Evolutionary conservation across 805 yeast species (phyloP).

Genomic region (Wickerhamomyces hampshirensis): DNA sequence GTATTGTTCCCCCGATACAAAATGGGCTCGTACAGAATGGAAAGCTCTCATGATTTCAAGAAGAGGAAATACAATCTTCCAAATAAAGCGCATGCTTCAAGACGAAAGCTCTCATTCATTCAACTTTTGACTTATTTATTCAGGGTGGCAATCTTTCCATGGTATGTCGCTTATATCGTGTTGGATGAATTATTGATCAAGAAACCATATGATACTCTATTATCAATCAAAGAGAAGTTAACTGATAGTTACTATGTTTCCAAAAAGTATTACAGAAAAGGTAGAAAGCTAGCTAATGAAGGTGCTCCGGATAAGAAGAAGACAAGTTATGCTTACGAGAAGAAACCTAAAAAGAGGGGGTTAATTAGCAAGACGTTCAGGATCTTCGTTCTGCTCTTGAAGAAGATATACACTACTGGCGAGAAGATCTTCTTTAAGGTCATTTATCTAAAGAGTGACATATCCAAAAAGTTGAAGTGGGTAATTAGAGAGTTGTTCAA

Average conservation of each 20-base stretch:
- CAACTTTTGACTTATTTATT: slow-evolving; percentile 1
- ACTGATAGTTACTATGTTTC: background rate
- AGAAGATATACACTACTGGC: background rate
- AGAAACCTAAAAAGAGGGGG: background rate
- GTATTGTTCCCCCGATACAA: background rate
- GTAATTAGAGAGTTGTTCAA: slow-evolving; percentile 1
- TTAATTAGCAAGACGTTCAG: background rate
- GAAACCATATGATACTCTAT: slow-evolving; percentile 1
- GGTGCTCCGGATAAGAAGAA: background rate
- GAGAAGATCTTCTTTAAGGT: background rate
- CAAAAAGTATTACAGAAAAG: slow-evolving; percentile 6
- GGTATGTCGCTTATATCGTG: slow-evolving; percentile 3
- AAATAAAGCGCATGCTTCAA: background rate
- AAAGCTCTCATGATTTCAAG: background rate
- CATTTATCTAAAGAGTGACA: background rate
- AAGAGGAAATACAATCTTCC: background rate
- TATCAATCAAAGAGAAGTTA: slow-evolving; percentile 1
- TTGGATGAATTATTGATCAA: slow-evolving; percentile 2
- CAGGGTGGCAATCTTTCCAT: slow-evolving; percentile 5
- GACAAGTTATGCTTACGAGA: background rate
- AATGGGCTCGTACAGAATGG: background rate
- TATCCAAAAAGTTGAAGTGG: background rate
- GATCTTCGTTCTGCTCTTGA: background rate
- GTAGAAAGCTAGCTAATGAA: background rate
- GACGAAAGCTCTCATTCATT: background rate